A percentile compares a stretch with the other conserved stretches of the same genome.
phyloP scores from a whole-genome alignment of 163 green algal species.

The Scenedesmus sp. region DNA sequence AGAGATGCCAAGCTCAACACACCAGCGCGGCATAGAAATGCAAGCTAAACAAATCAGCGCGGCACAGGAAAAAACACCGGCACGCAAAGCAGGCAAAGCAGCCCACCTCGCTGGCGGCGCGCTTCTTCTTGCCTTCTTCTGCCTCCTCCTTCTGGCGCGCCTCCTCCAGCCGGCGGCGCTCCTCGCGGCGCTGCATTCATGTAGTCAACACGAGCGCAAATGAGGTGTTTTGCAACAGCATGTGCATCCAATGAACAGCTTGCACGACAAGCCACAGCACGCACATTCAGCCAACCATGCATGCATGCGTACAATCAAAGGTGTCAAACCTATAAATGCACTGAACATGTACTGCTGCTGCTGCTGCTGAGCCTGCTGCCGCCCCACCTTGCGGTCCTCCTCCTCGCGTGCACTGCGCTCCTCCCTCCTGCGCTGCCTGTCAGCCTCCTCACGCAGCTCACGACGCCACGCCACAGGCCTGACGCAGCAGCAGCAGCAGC shows the following conservation, averaged over 20 bases:
- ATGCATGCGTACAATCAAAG: not conserved
- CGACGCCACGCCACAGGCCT: slow-evolving; percentile 32
- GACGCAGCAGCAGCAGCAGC: not conserved
- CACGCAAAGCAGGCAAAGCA: too few species aligned
- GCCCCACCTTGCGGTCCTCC: slow-evolving; percentile 34
- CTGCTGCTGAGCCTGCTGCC: too few species aligned
- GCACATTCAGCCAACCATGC: not conserved
- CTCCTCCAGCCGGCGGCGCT: slow-evolving; percentile 30
- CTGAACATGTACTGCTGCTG: not conserved
- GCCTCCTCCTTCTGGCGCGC: slow-evolving; percentile 1
- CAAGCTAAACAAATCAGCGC: not conserved
- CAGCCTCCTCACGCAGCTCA: slow-evolving; percentile 20
- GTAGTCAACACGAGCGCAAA: not conserved
- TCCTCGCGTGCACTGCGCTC: slow-evolving; percentile 25
- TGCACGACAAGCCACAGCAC: not conserved
- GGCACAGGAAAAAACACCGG: not conserved
- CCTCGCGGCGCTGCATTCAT: slow-evolving; percentile 27
- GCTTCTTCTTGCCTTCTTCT: slow-evolving; percentile 36
- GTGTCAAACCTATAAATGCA: not conserved
- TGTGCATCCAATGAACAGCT: not conserved
- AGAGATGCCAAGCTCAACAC: not conserved
- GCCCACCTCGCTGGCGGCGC: not conserved
- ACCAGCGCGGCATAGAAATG: not conserved
- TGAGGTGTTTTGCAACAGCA: not conserved
- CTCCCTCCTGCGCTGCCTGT: not conserved